Percentiles rank a stretch among this genome's conserved stretches.
phyloP scores from a whole-genome alignment of 108 stramenopile genomes.

The Cyclotella kingstonii region DNA sequence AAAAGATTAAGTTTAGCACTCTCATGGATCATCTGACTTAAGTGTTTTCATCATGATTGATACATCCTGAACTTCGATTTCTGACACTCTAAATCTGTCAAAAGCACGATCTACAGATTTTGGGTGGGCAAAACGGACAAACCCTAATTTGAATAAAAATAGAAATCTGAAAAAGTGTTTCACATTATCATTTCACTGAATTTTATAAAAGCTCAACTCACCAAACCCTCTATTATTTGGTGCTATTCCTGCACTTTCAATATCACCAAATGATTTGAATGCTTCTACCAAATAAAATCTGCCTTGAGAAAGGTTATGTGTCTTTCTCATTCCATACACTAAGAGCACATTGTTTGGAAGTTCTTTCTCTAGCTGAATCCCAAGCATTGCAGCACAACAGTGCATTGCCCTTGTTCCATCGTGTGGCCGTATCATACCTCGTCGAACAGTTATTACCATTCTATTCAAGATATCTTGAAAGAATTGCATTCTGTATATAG shows the following conservation, averaged over 20 bases:
- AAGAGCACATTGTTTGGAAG: constrained; percentile 64
- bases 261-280: constrained; percentile 71
- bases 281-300: constrained; percentile 46
- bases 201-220: constrained; percentile 10
- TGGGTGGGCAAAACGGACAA: constrained; percentile 67
- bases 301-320: constrained; percentile 35
- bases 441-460: constrained; percentile 70
- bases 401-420: constrained; percentile 78
- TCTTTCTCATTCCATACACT: constrained; percentile 76
- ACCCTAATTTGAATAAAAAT: constrained; percentile 29
- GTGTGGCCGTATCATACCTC: constrained; percentile 53
- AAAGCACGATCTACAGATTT: constrained; percentile 68
- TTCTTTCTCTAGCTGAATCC: constrained; percentile 62
- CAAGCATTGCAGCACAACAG: constrained; percentile 72
- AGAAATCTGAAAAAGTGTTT: neutral
- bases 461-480: constrained; percentile 72
- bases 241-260: constrained; percentile 69
- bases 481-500: constrained; percentile 44
- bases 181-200: neutral
- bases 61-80: constrained; percentile 85
- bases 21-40: constrained; percentile 32
- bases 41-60: constrained; percentile 67
- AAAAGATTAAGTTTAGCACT: neutral
- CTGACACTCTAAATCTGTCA: constrained; percentile 50
- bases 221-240: constrained; percentile 74